Conservation (phyloP, 2,329 filamentous ascomycete species). For the Fusarium oligoseptatum region DNA sequence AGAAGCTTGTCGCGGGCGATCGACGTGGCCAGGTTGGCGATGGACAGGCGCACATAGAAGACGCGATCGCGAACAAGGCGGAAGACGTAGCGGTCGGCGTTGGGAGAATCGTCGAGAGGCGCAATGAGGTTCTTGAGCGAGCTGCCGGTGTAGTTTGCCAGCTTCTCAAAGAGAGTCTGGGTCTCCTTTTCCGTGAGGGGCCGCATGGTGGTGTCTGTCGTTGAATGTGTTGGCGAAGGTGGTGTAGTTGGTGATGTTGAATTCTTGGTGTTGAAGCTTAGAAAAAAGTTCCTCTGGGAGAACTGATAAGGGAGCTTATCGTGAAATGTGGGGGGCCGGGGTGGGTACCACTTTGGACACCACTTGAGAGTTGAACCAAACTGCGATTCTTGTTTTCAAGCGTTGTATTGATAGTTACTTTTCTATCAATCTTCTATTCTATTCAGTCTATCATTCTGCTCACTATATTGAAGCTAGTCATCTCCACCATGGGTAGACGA, state of each 20-base stretch:
- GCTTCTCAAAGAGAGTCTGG: constrained; percentile 88
- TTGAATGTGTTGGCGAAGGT: not conserved
- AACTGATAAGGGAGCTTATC: constrained; percentile 5
- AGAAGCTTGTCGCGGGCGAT: constrained; percentile 86
- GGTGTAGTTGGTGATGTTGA: constrained; percentile 18
- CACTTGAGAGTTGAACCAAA: not conserved
- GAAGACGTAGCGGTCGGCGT: constrained; percentile 86
- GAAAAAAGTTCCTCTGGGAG: constrained; percentile 14
- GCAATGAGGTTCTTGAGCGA: constrained; percentile 88
- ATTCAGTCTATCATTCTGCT: fast-evolving
- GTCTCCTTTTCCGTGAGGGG: constrained; percentile 84
- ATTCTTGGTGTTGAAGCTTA: constrained; percentile 1
- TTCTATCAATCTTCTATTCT: not conserved
- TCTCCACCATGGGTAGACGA: too few species aligned
- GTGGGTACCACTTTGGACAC: not conserved
- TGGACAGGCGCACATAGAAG: constrained; percentile 90
- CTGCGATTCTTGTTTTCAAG: not conserved
- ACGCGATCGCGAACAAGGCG: constrained; percentile 85
- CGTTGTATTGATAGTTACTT: not conserved
- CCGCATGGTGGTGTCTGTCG: constrained; percentile 70
- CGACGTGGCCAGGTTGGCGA: constrained; percentile 92
- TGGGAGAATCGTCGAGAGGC: constrained; percentile 75
- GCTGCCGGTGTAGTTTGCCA: constrained; percentile 91
- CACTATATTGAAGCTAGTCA: not conserved
- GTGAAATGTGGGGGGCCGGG: not conserved